Percentiles rank a stretch among this genome's conserved stretches.
Conservation (phyloP, 2,329 filamentous ascomycete species). For the Microsporum ferrugineum region DNA sequence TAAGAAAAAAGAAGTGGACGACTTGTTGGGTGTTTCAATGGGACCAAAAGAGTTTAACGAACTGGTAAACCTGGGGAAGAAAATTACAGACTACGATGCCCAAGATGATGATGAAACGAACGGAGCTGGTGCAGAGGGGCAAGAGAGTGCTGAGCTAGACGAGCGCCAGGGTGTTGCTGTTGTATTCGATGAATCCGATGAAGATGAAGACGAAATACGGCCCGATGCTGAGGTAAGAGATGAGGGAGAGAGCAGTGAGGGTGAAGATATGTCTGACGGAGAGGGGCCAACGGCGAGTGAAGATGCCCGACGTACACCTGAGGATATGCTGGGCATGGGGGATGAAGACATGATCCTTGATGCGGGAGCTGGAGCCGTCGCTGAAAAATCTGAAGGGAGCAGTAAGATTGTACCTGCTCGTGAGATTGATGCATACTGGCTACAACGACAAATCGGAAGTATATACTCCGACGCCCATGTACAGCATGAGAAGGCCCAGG, state of each 20-base stretch:
- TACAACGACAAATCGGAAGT: conserved; percentile 81
- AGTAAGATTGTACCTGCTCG: conserved; percentile 60
- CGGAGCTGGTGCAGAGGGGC: conserved; percentile 57
- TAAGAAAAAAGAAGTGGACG: conserved; percentile 95
- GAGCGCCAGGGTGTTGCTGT: conserved; percentile 95
- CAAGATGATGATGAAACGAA: conserved; percentile 83
- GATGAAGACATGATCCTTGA: conserved; percentile 75
- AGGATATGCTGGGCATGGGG: conserved; percentile 36
- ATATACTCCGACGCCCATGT: conserved; percentile 85
- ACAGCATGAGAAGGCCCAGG: conserved; percentile 82
- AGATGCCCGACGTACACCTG: conserved; percentile 24
- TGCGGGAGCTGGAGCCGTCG: conserved; percentile 41
- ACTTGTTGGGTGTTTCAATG: conserved; percentile 73
- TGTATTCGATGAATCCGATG: conserved; percentile 86
- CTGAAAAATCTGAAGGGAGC: conserved; percentile 35
- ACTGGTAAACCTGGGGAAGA: conserved; percentile 89
- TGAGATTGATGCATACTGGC: conserved; percentile 94
- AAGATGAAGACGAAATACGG: conserved; percentile 67
- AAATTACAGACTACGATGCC: conserved; percentile 95
- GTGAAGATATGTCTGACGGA: conserved; percentile 57
- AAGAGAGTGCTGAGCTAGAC: conserved; percentile 66
- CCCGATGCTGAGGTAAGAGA: conserved; percentile 80
- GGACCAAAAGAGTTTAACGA: conserved; percentile 91
- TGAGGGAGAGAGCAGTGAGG: conserved; percentile 63
- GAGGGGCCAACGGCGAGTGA: conserved; percentile 47